Evolutionary conservation across 345 rosid species (phyloP), one percentile per base, ranked within the genome.

Genomic region (Noccaea caerulescens): DNA sequence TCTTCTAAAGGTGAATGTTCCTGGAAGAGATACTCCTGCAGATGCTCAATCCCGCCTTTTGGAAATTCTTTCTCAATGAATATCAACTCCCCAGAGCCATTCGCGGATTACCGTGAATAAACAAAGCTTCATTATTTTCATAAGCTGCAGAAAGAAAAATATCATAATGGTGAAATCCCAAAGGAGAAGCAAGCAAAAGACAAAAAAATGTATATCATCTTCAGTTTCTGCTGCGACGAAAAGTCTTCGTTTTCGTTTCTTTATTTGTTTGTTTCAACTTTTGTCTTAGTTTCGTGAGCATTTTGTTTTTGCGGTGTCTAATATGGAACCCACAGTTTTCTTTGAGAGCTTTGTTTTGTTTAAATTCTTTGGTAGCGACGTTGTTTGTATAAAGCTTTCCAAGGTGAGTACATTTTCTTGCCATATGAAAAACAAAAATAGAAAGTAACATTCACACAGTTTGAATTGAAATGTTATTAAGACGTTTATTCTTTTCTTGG

Each of bases 1-100:
- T 82, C 98, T 95, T 51, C 75, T 92, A 7, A 87, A 85, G 81
- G 88, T 92, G 70, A 78, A 78, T 56, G 96, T 95, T 50, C 93
- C 97, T 0, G 97, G 98, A 80, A 88, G 98, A 75, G 97, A 95
- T 58, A 81, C 90, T 68, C 97, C 97, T 25, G 63, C 77, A 0
- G 97, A 88, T 81, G 97, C 96, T 60, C 86, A 77, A 51, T 83
- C 82, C 43, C 92, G 87, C 68, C 80, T 95, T 60, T 64, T 80
- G 7, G 88, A 84, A 30, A 83, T 92, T 64, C 69, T 92, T 75
- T 78, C 87, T 66, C 85, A 33, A 27, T 91, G 30, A 82, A 77
- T 14, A 59, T 59, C 51, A 53, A 30, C 55, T 52, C 58, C 39
- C 25, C 25, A 6, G 13, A 51, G 34, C 69, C 49, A 50, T 67